Evolutionary conservation across 257 asterid genomes (phyloP).

Genomic region (Penstemon barbatus): DNA sequence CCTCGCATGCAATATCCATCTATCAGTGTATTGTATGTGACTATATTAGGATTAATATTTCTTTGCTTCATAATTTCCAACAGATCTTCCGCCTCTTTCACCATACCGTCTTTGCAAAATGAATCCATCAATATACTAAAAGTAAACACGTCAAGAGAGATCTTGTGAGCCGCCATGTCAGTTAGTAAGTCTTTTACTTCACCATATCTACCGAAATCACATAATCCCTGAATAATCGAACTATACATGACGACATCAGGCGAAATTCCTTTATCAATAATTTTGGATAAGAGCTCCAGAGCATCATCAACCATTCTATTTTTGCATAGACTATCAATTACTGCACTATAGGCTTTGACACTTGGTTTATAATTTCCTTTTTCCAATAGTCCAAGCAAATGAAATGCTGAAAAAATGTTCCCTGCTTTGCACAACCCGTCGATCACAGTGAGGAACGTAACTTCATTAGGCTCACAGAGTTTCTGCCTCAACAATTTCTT

Average conservation of each 20-base stretch:
- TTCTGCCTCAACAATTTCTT: slow-evolving; percentile 13
- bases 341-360: neutral
- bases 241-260: slow-evolving; percentile 5
- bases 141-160: neutral
- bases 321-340: slow-evolving; percentile 26
- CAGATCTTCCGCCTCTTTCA: neutral
- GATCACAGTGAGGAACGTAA: slow-evolving; percentile 15
- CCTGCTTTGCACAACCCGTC: slow-evolving; percentile 35
- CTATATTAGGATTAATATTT: slow-evolving; percentile 3
- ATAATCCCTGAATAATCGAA: slow-evolving; percentile 21
- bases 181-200: slow-evolving; percentile 12
- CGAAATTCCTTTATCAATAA: neutral
- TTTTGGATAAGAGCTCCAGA: neutral
- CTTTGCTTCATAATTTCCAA: slow-evolving; percentile 6
- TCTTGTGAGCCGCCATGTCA: slow-evolving; percentile 13
- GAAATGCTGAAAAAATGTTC: neutral
- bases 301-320: slow-evolving; percentile 19
- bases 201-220: slow-evolving; percentile 21
- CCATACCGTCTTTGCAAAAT: slow-evolving; percentile 21
- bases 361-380: neutral
- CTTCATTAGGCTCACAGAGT: slow-evolving; percentile 16
- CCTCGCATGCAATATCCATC: slow-evolving; percentile 23
- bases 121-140: slow-evolving; percentile 24
- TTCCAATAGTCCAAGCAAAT: slow-evolving; percentile 19
- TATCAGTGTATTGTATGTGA: slow-evolving; percentile 17